Evolutionary conservation across 2,329 filamentous ascomycete species (phyloP), one percentile per base, ranked within the genome.

Genomic region (Pseudogymnoascus sp.): DNA sequence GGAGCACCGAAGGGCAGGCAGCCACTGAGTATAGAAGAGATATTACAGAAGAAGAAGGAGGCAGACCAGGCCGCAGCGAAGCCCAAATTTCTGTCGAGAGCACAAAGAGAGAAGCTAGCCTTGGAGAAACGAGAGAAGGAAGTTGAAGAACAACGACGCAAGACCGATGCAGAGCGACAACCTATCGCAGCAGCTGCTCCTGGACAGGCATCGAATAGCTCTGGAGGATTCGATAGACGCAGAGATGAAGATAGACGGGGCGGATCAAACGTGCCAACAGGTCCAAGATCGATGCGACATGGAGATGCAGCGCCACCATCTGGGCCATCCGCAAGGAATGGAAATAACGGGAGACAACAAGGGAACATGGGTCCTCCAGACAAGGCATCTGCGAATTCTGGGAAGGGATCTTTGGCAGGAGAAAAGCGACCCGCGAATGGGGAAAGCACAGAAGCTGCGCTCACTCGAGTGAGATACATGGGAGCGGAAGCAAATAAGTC

Each of bases 401-500:
- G 70, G 39, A 68, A 72, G 63, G 69, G 66, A 15, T 70, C 69
- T 37, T 65, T 71, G 61, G 71, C 70, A 58, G 71, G 71, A n/a
- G 71, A 72, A 62, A 74, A 74, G 61, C 65, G 72, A 11, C 69
- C 71, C 9, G 67, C 71, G 4, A 71, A 73, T 62, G 70, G 71
- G 11, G 85, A 86, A 64, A 83, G 85, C 57, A 84, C 88, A 8
- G 90, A 95, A 70, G 86, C 87, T 8, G 83, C 86, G 28, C 77
- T 94, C 62, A 84, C 90, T 64, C 82, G 89, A 63, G 85, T 90
- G 67, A 82, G 91, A 64, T 99, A 99, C 71, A 92, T 97, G 82
- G 94, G 94, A 2, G 88, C 90, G 1, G 90, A 96, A 65, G 85
- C 89, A 59, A 95, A 94, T 66, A 84, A 87, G 65, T 92, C 89